phyloP scores from a whole-genome alignment of 2,329 filamentous ascomycete genomes.

The Aspergillus sp. region DNA sequence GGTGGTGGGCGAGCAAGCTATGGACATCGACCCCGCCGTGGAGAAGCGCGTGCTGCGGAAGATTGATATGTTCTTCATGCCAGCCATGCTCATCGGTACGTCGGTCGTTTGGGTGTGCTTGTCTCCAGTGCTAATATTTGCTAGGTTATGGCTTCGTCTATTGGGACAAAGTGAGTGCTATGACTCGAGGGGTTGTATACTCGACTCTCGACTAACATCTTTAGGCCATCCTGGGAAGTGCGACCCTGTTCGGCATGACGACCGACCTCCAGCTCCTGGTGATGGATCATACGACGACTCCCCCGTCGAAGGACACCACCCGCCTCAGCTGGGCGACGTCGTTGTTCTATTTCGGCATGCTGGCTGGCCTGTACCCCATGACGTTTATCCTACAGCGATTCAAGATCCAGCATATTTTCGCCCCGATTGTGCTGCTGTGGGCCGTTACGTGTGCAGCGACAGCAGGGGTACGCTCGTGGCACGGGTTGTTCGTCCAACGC shows the following conservation, averaged over 20 bases:
- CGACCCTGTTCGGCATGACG: constrained; percentile 74
- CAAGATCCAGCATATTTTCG: constrained; percentile 62
- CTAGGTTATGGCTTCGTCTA: constrained; percentile 62
- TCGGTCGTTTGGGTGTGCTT: not conserved
- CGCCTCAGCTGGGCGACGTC: constrained; percentile 74
- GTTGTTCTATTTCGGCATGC: constrained; percentile 77
- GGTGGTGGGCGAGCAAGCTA: constrained; percentile 54
- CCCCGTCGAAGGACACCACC: constrained; percentile 61
- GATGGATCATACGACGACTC: constrained; percentile 48
- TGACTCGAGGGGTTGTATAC: not conserved
- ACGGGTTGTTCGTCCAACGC: constrained; percentile 64
- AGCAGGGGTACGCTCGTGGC: constrained; percentile 61
- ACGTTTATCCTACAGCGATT: constrained; percentile 69
- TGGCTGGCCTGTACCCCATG: constrained; percentile 71
- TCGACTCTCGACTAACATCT: not conserved
- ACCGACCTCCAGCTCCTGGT: constrained; percentile 61
- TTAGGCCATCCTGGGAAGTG: constrained; percentile 69
- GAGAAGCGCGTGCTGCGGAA: constrained; percentile 60
- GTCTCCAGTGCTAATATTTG: not conserved
- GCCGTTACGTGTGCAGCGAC: constrained; percentile 65
- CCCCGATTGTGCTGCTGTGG: constrained; percentile 58
- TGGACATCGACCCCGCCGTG: constrained; percentile 52
- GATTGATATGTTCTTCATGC: constrained; percentile 66
- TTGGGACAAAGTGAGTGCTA: constrained; percentile 58
- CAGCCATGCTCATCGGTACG: constrained; percentile 60